Evolutionary conservation across 495 filamentous ascomycete genomes (phyloP).

Genomic region (Bryoglossum gracile): DNA sequence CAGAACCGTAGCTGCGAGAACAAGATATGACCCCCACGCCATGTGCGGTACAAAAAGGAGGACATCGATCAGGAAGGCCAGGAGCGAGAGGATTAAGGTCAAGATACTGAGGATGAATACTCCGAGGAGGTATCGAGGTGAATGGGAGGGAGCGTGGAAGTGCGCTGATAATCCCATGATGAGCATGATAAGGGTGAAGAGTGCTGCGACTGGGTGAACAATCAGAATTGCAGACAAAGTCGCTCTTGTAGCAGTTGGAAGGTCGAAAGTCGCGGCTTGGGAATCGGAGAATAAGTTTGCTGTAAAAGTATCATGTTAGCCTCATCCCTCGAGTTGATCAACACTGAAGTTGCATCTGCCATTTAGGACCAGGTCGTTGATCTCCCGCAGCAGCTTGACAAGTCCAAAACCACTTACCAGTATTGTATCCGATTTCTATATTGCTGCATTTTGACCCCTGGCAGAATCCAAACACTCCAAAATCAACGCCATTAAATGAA

Average conservation of each 20-base stretch:
- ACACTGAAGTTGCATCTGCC: conserved; percentile 8
- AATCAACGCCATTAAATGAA: conserved; percentile 64
- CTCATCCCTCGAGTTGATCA: no score
- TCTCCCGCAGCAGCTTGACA: neutral
- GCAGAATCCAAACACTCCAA: conserved; percentile 94
- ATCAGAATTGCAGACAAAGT: conserved; percentile 89
- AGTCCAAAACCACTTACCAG: conserved; percentile 49
- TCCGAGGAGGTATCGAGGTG: conserved; percentile 75
- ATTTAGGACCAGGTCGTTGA: conserved; percentile 3
- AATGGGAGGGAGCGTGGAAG: conserved; percentile 87
- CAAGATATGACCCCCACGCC: conserved; percentile 91
- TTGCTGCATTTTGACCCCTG: conserved; percentile 51
- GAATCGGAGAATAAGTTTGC: conserved; percentile 27
- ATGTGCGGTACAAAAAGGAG: conserved; percentile 91
- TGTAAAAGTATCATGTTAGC: no score
- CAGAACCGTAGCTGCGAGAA: conserved; percentile 83
- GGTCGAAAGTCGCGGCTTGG: conserved; percentile 55
- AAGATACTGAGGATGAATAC: conserved; percentile 81
- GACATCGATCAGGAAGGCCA: conserved; percentile 93
- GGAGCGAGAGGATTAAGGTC: conserved; percentile 73
- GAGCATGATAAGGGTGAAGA: conserved; percentile 79
- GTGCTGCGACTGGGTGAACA: conserved; percentile 83
- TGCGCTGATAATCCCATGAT: conserved; percentile 74
- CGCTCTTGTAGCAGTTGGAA: conserved; percentile 64
- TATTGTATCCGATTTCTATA: conserved; percentile 80